These are phyloP conservation scores for Chiua virens DNA, from an alignment of 768 basidiomycete species.

Conservation along the genomic window DNA sequence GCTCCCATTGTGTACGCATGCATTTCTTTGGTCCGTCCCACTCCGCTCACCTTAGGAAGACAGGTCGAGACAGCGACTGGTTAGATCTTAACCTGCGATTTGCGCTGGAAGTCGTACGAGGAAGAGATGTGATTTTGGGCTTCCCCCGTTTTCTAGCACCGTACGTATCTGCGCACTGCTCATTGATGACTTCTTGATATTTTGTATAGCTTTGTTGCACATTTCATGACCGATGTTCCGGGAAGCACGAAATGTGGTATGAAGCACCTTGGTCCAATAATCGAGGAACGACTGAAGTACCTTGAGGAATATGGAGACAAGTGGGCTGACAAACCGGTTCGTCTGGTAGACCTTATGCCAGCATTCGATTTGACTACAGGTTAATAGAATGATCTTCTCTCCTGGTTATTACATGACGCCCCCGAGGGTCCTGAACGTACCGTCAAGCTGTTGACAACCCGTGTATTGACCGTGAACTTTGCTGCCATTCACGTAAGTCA, in stretches of 20 bases:
- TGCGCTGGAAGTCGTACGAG: too few species aligned
- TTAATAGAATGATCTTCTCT: slow-evolving; percentile 30
- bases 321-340: slow-evolving; percentile 34
- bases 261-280: background rate
- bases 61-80: too few species aligned
- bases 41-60: too few species aligned
- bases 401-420: slow-evolving; percentile 32
- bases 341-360: background rate
- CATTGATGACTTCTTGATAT: too few species aligned
- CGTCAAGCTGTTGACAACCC: slow-evolving; percentile 20
- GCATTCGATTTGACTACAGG: background rate
- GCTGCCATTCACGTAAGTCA: slow-evolving; percentile 25
- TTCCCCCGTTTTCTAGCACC: slow-evolving; percentile 35
- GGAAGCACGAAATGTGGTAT: too few species aligned
- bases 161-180: slow-evolving; percentile 13
- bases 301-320: slow-evolving; percentile 25
- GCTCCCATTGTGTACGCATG: slow-evolving; percentile 41
- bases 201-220: too few species aligned
- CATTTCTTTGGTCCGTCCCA: background rate
- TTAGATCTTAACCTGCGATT: too few species aligned
- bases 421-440: slow-evolving; percentile 13
- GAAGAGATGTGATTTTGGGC: slow-evolving; percentile 32
- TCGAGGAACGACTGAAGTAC: slow-evolving; percentile 26
- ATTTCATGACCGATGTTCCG: too few species aligned
- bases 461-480: slow-evolving; percentile 17